These are phyloP conservation scores for Globisporangium alternatum DNA, from an alignment of 352 stramenopile genomes.

Conservation along the genomic window DNA sequence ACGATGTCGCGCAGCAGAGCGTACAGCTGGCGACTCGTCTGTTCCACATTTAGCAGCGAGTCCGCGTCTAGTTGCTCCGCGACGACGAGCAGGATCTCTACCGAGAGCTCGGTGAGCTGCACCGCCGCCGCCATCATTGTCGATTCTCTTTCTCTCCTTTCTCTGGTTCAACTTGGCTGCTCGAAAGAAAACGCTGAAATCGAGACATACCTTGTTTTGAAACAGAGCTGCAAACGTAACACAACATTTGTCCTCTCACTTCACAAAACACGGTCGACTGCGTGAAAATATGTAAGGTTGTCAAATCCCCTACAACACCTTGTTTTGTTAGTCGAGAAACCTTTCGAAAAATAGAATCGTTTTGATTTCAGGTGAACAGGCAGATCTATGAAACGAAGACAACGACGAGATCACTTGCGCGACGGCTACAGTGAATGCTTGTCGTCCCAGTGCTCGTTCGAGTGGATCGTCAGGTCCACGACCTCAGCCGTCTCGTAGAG, in stretches of 20 bases:
- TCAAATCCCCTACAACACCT: too few species aligned
- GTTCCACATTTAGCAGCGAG: conserved; percentile 43
- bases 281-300: too few species aligned
- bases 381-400: neutral
- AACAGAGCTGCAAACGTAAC: too few species aligned
- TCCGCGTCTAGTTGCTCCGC: conserved; percentile 30
- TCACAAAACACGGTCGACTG: neutral
- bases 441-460: conserved; percentile 69
- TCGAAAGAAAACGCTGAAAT: neutral
- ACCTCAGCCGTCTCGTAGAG: conserved; percentile 71
- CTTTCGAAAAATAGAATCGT: neutral
- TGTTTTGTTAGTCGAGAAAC: too few species aligned
- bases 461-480: conserved; percentile 71
- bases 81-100: conserved; percentile 38
- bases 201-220: too few species aligned
- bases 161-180: neutral
- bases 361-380: neutral
- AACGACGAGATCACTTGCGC: neutral
- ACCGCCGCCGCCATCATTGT: neutral
- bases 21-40: conserved; percentile 18
- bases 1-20: conserved; percentile 13
- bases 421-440: conserved; percentile 14
- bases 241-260: neutral
- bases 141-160: neutral
- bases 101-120: conserved; percentile 30